These are phyloP conservation scores for Globisporangium viniferum DNA, from an alignment of 352 stramenopile genomes.

Conservation along the genomic window DNA sequence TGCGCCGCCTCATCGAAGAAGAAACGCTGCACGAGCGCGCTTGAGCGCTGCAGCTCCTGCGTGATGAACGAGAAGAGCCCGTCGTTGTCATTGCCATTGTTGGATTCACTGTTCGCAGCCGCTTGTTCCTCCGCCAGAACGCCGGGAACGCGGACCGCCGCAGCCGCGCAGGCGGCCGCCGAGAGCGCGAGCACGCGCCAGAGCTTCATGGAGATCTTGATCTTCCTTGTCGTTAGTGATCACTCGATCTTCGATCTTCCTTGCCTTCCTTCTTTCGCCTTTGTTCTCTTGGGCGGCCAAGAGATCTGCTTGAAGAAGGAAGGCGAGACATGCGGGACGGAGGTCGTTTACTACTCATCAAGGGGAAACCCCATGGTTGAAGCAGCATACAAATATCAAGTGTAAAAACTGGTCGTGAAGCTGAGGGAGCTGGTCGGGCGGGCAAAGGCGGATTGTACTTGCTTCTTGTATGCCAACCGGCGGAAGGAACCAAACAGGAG, in stretches of 20 bases:
- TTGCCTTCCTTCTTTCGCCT: constrained; percentile 23
- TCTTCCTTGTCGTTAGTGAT: not conserved
- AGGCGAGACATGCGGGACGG: not conserved
- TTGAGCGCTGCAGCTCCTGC: constrained; percentile 10
- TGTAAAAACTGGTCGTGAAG: not conserved
- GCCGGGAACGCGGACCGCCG: too few relatives aligned
- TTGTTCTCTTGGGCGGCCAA: constrained; percentile 3
- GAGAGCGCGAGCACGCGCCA: constrained; percentile 69
- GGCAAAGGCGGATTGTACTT: not conserved
- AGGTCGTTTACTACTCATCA: constrained; percentile 1
- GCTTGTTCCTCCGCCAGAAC: not conserved
- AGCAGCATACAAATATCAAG: not conserved
- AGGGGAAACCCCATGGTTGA: not conserved
- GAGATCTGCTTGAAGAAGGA: constrained; percentile 22
- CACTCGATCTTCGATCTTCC: not conserved
- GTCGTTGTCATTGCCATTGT: not conserved
- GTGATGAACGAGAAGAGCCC: constrained; percentile 15
- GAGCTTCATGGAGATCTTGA: constrained; percentile 48
- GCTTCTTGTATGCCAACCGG: not conserved
- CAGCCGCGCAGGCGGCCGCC: not conserved
- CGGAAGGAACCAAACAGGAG: not conserved
- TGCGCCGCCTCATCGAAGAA: constrained; percentile 8
- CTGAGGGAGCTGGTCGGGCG: not conserved
- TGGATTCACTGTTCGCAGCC: not conserved
- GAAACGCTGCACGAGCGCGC: constrained; percentile 14